A percentile compares a stretch with the other conserved stretches of the same genome.
Conservation (phyloP, 345 rosid genomes). For the Salix suchowensis region DNA sequence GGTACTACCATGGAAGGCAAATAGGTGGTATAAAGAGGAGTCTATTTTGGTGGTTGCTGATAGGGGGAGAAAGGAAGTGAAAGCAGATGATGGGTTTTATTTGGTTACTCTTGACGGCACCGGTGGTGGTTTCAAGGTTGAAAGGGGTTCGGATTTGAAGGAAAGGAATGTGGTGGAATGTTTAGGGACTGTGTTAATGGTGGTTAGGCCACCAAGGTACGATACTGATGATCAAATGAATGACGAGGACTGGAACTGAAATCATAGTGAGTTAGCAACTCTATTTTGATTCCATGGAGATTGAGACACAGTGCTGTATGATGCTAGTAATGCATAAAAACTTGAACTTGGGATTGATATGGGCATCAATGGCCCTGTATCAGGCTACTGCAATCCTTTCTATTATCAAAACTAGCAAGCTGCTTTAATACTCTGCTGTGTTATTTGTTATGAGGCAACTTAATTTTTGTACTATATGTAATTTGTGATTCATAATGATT, state of each 20-base stretch:
- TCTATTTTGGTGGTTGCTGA: conserved; percentile 67
- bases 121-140: conserved; percentile 52
- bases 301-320: conserved; percentile 12
- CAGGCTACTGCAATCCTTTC: conserved; percentile 12
- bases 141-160: conserved; percentile 65
- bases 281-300: conserved; percentile 5
- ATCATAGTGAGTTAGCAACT: neutral
- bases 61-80: conserved; percentile 53
- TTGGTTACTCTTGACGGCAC: conserved; percentile 38
- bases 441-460: conserved; percentile 8
- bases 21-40: conserved; percentile 69
- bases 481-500: conserved; percentile 3
- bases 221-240: conserved; percentile 54
- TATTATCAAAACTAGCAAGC: conserved; percentile 9
- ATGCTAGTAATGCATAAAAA: conserved; percentile 22
- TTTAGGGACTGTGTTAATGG: conserved; percentile 56
- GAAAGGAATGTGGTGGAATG: conserved; percentile 51
- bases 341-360: conserved; percentile 1
- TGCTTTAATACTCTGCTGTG: neutral
- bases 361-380: too few species aligned
- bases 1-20: conserved; percentile 65
- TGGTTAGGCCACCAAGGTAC: conserved; percentile 75
- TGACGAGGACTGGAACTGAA: conserved; percentile 77
- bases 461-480: neutral
- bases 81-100: conserved; percentile 57